Base-by-base conservation (phyloP, 208 protist species). In the Crithidia expoeki region DNA sequence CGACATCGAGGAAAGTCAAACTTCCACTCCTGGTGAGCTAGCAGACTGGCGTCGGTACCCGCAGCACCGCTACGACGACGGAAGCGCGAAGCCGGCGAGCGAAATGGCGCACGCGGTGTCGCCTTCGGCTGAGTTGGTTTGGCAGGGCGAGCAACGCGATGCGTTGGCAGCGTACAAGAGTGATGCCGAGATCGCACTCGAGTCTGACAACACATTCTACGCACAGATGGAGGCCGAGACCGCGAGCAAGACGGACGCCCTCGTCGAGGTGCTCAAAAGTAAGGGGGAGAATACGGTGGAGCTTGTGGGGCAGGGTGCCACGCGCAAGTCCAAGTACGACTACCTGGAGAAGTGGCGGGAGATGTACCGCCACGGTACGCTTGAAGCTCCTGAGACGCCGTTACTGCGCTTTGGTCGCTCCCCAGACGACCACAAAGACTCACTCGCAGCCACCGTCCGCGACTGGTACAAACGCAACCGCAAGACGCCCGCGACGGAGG, bases 311-410 rank as follows among this genome's bases (percentile, higher is more conserved):
- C 65, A 82, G 23, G 86, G 88, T 25, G 38, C 85, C 0, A 94
- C 89, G 19, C 80, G 89, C 34, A 83, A 81, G 4, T 93, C 92
- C 34, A 95, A 94, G 79, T 88, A 93, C 68, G 92, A 97, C 69
- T 97, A 97, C 70, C 72, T 97, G 53, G 78, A 89, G 58, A 94
- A 94, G 72, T 97, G 89, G 87, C 67, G 88, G n/a, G 88, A 95
- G 55, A 97, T 97, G 92, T 97, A 97, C 72, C 86, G 84, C 5
- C 88, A 95, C 65, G 92, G 92, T 49, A 94, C 89, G 2, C 86
- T 97, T 30, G 92, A 97, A 52, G 90, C 76, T 4, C 88, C 92
- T 23, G 87, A 93, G n/a, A 72, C 58, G 12, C 87, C 88, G 14
- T 60, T 76, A 17, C 64, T 94, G 30, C 84, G 80, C 27, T 95